Evolutionary conservation across 306 rosid genomes (phyloP).

Genomic region (Oemleria cerasiformis): DNA sequence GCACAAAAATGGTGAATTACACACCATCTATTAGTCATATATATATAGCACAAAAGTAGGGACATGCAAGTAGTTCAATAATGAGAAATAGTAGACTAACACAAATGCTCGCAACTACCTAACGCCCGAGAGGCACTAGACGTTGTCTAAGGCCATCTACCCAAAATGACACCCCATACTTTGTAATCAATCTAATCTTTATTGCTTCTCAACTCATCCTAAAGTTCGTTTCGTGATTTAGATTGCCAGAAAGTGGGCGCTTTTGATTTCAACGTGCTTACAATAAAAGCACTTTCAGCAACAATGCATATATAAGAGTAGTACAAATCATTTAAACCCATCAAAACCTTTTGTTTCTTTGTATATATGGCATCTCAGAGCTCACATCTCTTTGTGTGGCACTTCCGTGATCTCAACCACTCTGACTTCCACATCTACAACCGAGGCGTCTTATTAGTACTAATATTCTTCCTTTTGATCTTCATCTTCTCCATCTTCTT

Average conservation of each 20-base stretch:
- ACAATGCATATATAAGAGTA: background rate
- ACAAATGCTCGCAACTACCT: background rate
- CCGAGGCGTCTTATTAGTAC: slow-evolving; percentile 21
- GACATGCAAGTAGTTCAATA: background rate
- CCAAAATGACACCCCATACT: background rate
- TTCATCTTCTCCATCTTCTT: slow-evolving; percentile 13
- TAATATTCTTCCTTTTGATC: slow-evolving; percentile 19
- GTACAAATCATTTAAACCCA: background rate
- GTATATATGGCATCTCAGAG: slow-evolving; percentile 23
- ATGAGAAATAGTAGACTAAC: background rate
- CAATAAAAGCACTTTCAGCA: background rate
- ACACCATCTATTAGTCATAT: background rate
- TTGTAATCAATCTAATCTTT: background rate
- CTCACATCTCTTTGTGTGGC: slow-evolving; percentile 26
- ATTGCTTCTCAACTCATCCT: background rate
- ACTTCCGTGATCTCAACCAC: slow-evolving; percentile 15
- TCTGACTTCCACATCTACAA: slow-evolving; percentile 18
- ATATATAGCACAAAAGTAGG: background rate
- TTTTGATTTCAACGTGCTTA: background rate
- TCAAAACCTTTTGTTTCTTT: background rate
- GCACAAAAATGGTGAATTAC: too few species aligned
- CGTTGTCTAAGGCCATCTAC: background rate
- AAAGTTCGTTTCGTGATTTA: too few species aligned
- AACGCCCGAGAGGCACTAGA: background rate
- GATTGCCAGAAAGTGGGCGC: too few species aligned